A percentile compares a stretch with the other conserved stretches of the same genome.
These are phyloP conservation scores for Yarrowia osloensis DNA, from an alignment of 805 yeast genomes.

Conservation along the genomic window DNA sequence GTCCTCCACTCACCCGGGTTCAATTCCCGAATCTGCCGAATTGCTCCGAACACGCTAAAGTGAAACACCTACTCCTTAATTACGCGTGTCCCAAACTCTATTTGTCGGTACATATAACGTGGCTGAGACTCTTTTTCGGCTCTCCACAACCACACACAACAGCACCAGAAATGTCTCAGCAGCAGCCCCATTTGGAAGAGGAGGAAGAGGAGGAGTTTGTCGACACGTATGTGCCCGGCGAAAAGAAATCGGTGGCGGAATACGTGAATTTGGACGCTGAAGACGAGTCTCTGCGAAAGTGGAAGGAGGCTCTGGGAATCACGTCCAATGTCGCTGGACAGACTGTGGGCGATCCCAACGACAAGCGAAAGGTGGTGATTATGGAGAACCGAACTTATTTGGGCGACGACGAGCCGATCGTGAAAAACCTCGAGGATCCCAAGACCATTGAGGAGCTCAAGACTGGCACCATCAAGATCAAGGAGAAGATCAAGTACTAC, in stretches of 20 bases:
- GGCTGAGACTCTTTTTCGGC: not conserved
- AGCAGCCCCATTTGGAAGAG: not conserved
- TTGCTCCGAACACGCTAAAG: not conserved
- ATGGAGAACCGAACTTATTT: constrained; percentile 71
- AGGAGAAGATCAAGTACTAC: constrained; percentile 74
- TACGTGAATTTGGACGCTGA: not conserved
- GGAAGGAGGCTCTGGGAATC: constrained; percentile 10
- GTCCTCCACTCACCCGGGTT: too few relatives aligned
- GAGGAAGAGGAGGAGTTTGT: not conserved
- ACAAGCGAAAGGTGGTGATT: constrained; percentile 69
- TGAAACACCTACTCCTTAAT: too few relatives aligned
- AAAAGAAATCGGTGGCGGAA: not conserved
- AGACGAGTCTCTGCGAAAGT: constrained; percentile 1
- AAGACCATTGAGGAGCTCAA: constrained; percentile 59
- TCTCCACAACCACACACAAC: too few relatives aligned
- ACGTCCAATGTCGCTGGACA: not conserved
- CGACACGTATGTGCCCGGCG: not conserved
- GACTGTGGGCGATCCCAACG: constrained; percentile 1
- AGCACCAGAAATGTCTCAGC: not conserved
- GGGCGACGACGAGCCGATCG: constrained; percentile 69
- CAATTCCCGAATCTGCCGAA: too few relatives aligned
- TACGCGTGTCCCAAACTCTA: not conserved
- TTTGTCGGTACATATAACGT: not conserved
- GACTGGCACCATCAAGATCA: constrained; percentile 69
- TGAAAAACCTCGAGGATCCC: constrained; percentile 65